These are phyloP conservation scores for Solanum appendiculatum DNA, from an alignment of 257 asterid genomes.

Conservation along the genomic window DNA sequence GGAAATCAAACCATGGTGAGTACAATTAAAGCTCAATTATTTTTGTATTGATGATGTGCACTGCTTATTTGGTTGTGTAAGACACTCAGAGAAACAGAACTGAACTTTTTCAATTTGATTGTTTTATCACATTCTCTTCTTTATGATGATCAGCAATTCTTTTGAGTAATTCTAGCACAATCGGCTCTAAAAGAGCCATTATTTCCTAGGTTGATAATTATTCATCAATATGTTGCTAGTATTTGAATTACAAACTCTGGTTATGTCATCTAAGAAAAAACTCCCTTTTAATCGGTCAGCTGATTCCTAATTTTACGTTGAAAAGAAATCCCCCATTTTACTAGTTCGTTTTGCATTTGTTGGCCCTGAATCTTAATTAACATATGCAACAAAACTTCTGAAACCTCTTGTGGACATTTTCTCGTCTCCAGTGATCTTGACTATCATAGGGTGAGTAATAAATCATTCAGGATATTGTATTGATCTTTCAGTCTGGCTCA, in stretches of 20 bases:
- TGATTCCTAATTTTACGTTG: not conserved
- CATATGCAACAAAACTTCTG: not conserved
- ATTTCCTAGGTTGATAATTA: not conserved
- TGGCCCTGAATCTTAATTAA: not conserved
- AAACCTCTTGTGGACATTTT: not conserved
- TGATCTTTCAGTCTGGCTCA: no score
- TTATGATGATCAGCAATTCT: not conserved
- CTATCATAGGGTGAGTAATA: not conserved
- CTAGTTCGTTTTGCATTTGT: not conserved
- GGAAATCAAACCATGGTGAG: conserved; percentile 15
- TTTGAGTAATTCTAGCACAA: not conserved
- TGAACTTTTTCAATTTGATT: not conserved
- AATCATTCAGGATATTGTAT: no score
- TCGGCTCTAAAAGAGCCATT: not conserved
- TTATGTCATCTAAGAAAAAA: not conserved
- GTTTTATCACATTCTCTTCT: not conserved
- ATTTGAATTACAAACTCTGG: not conserved
- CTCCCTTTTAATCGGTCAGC: not conserved
- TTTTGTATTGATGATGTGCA: not conserved
- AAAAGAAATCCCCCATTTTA: not conserved
- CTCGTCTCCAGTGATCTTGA: not conserved
- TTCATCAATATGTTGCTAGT: not conserved
- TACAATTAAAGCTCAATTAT: not conserved
- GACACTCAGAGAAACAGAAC: not conserved
- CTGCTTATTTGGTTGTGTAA: not conserved